These are phyloP conservation scores for Leishmania guyanensis DNA, from an alignment of 208 protist species.

Conservation along the genomic window DNA sequence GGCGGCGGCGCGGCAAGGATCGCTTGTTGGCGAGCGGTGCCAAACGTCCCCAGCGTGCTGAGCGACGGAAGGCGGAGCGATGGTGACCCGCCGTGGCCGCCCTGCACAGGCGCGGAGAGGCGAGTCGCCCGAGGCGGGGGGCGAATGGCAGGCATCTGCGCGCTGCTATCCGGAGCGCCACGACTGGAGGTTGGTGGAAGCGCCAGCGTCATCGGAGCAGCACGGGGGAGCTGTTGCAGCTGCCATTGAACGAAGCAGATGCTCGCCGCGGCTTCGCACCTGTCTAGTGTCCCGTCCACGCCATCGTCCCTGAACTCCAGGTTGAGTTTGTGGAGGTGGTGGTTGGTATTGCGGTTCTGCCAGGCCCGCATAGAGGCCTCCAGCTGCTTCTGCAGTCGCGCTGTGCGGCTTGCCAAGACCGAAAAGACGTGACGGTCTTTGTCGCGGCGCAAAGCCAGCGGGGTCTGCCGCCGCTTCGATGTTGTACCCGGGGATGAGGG, in stretches of 20 bases:
- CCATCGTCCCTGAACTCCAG: conserved; percentile 15
- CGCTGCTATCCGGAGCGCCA: neutral
- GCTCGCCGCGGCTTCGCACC: neutral
- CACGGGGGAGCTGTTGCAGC: conserved; percentile 9
- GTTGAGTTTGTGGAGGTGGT: conserved; percentile 55
- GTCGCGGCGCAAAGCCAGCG: conserved; percentile 25
- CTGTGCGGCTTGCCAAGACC: conserved; percentile 58
- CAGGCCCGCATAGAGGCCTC: conserved; percentile 38
- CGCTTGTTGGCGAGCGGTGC: neutral
- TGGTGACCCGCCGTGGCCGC: too few relatives aligned
- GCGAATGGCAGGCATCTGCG: neutral
- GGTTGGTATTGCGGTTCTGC: conserved; percentile 49
- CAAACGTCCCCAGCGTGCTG: neutral
- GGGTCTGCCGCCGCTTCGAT: neutral
- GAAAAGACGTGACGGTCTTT: conserved; percentile 56
- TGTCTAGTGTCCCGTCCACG: conserved; percentile 1
- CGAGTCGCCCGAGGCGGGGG: neutral
- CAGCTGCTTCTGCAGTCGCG: conserved; percentile 53
- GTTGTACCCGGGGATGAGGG: neutral
- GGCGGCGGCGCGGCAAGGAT: neutral
- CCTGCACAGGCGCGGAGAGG: neutral
- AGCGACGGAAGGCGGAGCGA: neutral
- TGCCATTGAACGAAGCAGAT: conserved; percentile 5
- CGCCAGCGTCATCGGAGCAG: conserved; percentile 10
- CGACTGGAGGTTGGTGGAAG: neutral